Conservation (phyloP, 179 eudicot species). For the Carnegiea gigantea region DNA sequence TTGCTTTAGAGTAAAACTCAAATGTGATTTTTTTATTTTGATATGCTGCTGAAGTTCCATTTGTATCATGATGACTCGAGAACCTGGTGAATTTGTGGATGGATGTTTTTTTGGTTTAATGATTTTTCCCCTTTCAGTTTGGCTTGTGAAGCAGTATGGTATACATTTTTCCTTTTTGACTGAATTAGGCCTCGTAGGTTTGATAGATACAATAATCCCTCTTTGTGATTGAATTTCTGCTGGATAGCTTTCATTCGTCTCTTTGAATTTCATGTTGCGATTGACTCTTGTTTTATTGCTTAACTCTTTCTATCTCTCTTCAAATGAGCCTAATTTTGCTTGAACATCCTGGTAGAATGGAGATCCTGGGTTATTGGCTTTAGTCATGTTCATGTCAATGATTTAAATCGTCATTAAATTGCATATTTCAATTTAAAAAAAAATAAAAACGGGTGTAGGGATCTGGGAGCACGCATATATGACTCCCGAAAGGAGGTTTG, state of each 20-base stretch:
- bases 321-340: neutral
- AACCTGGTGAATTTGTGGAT: slow-evolving; percentile 2
- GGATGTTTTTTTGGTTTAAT: neutral
- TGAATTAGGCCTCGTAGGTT: slow-evolving; percentile 22
- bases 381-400: neutral
- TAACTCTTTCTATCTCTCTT: neutral
- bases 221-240: neutral
- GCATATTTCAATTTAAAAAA: neutral
- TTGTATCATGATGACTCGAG: neutral
- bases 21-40: slow-evolving; percentile 1
- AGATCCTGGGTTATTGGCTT: neutral
- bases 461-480: slow-evolving; percentile 6
- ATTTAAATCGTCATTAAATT: no score
- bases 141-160: slow-evolving; percentile 10
- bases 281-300: neutral
- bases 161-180: slow-evolving; percentile 13
- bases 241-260: neutral
- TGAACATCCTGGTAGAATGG: neutral
- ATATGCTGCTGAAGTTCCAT: neutral
- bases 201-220: slow-evolving; percentile 12
- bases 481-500: neutral
- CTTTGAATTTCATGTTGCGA: neutral
- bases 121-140: slow-evolving; percentile 24
- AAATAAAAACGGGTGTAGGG: neutral
- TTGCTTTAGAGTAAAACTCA: neutral